phyloP scores from a whole-genome alignment of 2,329 filamentous ascomycete genomes.

The Ophiognomonia clavigignenti-juglandacearum region DNA sequence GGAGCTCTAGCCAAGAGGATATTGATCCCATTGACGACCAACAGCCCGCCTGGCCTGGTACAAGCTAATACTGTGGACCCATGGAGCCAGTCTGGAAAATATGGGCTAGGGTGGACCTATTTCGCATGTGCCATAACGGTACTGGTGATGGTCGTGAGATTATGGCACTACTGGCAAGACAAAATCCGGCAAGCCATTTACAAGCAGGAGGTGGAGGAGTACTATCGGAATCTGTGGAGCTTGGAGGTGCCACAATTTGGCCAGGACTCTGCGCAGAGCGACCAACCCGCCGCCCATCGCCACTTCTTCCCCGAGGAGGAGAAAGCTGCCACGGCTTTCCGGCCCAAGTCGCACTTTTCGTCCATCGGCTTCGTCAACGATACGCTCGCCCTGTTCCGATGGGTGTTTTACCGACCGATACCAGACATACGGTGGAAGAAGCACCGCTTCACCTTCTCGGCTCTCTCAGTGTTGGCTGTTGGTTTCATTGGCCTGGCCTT shows the following conservation, averaged over 20 bases:
- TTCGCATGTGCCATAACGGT: conserved; percentile 71
- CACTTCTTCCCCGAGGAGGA: conserved; percentile 70
- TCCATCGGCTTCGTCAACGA: conserved; percentile 73
- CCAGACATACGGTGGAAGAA: conserved; percentile 66
- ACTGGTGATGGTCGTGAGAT: conserved; percentile 62
- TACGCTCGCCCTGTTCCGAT: conserved; percentile 75
- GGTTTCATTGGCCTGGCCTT: conserved; percentile 66
- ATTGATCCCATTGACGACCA: conserved; percentile 53
- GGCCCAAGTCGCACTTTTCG: conserved; percentile 68
- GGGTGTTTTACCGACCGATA: conserved; percentile 83
- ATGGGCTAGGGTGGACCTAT: conserved; percentile 83
- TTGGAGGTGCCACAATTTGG: conserved; percentile 45
- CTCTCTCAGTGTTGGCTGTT: conserved; percentile 65
- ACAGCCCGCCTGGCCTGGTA: conserved; percentile 56
- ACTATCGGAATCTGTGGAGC: conserved; percentile 51
- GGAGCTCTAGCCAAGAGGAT: conserved; percentile 49
- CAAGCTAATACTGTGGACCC: conserved; percentile 67
- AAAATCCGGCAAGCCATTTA: conserved; percentile 86
- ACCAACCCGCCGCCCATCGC: conserved; percentile 39
- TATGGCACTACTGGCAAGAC: conserved; percentile 90
- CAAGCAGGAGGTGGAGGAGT: conserved; percentile 72
- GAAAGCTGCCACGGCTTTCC: conserved; percentile 53
- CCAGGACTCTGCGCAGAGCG: conserved; percentile 13
- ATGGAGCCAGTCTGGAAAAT: conserved; percentile 78
- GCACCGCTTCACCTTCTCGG: conserved; percentile 73